Conservation (phyloP, 495 filamentous ascomycete genomes). For the Podospora conica region DNA sequence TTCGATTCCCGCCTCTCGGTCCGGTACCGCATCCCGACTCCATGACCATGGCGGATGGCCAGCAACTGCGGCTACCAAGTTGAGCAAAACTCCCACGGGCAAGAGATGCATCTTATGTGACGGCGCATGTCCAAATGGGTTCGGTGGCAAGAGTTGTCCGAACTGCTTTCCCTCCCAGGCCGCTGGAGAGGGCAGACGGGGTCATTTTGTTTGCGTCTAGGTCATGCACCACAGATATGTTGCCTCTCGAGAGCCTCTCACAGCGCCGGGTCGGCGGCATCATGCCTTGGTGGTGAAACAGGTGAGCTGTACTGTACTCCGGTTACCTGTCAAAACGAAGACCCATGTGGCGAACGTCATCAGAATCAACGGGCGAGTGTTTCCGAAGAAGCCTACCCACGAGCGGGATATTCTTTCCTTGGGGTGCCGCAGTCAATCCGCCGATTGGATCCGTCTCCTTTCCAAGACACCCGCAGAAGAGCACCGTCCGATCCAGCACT, state of each 20-base stretch:
- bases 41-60: background rate
- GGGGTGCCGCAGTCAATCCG: background rate
- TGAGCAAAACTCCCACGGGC: background rate
- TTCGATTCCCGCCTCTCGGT: background rate
- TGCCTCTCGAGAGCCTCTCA: background rate
- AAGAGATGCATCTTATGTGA: background rate
- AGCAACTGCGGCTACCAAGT: background rate
- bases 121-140: background rate
- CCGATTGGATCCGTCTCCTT: background rate
- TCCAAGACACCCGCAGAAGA: background rate
- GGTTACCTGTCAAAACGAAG: background rate
- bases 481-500: background rate
- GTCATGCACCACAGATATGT: background rate
- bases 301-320: constrained; percentile 14
- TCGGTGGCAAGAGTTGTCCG: background rate
- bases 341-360: background rate
- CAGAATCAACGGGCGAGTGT: background rate
- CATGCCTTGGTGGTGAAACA: background rate
- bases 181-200: background rate
- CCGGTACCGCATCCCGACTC: background rate
- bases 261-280: background rate
- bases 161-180: background rate
- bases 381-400: background rate
- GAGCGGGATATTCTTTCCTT: background rate
- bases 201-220: background rate